Evolutionary conservation across 352 stramenopile species (phyloP).

Genomic region (Phytophthora crassamura): DNA sequence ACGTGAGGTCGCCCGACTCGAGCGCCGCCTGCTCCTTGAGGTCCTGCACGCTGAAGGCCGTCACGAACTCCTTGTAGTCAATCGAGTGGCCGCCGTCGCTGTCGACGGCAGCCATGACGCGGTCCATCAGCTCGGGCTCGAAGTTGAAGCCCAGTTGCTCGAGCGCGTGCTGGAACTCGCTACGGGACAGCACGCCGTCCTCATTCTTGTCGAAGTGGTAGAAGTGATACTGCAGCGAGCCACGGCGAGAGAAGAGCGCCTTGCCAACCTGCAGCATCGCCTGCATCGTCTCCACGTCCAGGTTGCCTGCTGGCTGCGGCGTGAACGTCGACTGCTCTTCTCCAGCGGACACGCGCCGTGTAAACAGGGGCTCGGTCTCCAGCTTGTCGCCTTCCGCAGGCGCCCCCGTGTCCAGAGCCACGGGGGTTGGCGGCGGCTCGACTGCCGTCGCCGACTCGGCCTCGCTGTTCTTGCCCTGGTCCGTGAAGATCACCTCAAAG

Average conservation of each 20-base stretch:
- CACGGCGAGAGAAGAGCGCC: constrained; percentile 73
- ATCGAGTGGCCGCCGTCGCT: constrained; percentile 89
- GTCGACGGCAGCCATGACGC: constrained; percentile 89
- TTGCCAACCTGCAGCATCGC: constrained; percentile 81
- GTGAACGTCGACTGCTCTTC: constrained; percentile 74
- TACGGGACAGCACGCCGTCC: constrained; percentile 80
- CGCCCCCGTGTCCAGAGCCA: constrained; percentile 23
- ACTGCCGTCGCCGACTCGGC: constrained; percentile 21
- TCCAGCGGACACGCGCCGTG: constrained; percentile 61
- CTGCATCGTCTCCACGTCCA: constrained; percentile 87
- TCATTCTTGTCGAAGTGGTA: constrained; percentile 86
- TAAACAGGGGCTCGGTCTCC: constrained; percentile 39
- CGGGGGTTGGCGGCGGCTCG: constrained; percentile 27
- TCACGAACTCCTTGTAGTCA: constrained; percentile 94
- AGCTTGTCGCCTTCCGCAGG: constrained; percentile 17
- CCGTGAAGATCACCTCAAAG: constrained; percentile 93
- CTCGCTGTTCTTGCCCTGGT: constrained; percentile 48
- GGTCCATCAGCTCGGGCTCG: constrained; percentile 55
- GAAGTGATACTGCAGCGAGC: constrained; percentile 86
- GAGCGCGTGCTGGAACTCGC: constrained; percentile 82
- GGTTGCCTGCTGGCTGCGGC: constrained; percentile 54
- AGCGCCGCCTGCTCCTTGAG: constrained; percentile 65
- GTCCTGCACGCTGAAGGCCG: constrained; percentile 90
- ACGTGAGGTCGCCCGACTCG: constrained; percentile 76
- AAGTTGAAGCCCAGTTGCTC: constrained; percentile 75